Conservation (phyloP, 495 filamentous ascomycete genomes). For the Parmelia sp. region DNA sequence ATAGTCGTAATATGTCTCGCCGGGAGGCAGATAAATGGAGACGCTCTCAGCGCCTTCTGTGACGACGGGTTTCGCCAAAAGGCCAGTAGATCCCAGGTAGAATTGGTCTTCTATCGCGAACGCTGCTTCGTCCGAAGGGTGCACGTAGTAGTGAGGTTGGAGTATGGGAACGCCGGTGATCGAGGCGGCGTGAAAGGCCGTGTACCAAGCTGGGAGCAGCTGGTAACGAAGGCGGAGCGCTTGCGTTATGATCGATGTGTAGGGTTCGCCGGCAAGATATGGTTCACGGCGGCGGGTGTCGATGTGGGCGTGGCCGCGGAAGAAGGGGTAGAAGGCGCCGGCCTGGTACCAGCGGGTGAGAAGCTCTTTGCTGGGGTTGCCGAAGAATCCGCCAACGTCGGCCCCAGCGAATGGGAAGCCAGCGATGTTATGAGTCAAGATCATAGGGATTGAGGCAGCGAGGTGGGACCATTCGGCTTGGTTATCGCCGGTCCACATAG, state of each 20-base stretch:
- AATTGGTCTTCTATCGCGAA: constrained; percentile 90
- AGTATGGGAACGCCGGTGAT: constrained; percentile 79
- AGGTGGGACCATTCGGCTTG: constrained; percentile 90
- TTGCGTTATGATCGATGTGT: constrained; percentile 76
- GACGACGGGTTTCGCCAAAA: constrained; percentile 83
- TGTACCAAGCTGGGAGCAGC: constrained; percentile 92
- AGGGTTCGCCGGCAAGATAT: constrained; percentile 78
- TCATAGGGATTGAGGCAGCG: constrained; percentile 78
- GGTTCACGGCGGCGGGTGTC: constrained; percentile 91
- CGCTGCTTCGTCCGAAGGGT: constrained; percentile 78
- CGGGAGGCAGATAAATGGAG: constrained; percentile 79
- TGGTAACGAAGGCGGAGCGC: constrained; percentile 84
- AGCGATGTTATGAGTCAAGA: constrained; percentile 82
- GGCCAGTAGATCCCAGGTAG: constrained; percentile 77
- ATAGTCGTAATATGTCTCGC: constrained; percentile 89
- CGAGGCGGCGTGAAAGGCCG: constrained; percentile 85
- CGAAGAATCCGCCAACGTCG: constrained; percentile 97
- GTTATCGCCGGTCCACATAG: constrained; percentile 99
- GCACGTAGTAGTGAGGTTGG: constrained; percentile 83
- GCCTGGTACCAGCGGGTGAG: constrained; percentile 93
- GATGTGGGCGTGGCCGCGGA: constrained; percentile 96
- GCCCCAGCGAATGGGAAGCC: constrained; percentile 93
- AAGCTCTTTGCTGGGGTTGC: constrained; percentile 87
- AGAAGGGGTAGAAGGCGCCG: constrained; percentile 97
- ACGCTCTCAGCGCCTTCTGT: constrained; percentile 63